Conservation (phyloP, 164 flowering plant genomes). For the Magnolia changhungtana region DNA sequence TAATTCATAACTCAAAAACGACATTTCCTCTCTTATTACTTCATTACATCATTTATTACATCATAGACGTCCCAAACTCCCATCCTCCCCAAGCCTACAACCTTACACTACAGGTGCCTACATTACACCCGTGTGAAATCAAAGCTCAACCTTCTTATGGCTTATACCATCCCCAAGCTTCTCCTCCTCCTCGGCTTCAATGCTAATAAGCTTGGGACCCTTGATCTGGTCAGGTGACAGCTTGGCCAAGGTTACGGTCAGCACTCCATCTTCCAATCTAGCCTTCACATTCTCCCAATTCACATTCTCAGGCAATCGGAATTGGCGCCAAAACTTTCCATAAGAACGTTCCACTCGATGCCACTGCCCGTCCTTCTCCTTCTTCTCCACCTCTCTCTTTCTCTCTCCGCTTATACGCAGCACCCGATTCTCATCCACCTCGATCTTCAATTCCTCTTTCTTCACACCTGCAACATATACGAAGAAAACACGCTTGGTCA, state of each 20-base stretch:
- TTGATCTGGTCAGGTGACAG: conserved; percentile 36
- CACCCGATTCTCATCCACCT: conserved; percentile 11
- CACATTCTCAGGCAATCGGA: conserved; percentile 22
- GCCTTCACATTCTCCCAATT: conserved; percentile 12
- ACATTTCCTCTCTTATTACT: no score
- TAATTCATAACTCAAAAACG: no score
- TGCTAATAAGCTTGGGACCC: conserved; percentile 31
- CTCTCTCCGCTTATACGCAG: conserved; percentile 16
- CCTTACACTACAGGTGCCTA: neutral
- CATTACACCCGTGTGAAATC: neutral
- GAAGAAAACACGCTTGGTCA: neutral
- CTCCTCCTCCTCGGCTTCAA: neutral
- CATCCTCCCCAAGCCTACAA: no score
- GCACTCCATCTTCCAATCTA: conserved; percentile 18
- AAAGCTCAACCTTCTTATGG: conserved; percentile 4
- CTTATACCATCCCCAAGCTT: neutral
- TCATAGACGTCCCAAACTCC: no score
- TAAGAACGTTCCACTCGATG: conserved; percentile 18
- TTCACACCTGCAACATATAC: conserved; percentile 7
- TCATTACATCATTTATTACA: no score
- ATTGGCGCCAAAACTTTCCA: conserved; percentile 26
- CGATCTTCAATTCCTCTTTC: conserved; percentile 14
- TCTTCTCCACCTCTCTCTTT: conserved; percentile 14
- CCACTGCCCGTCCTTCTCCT: conserved; percentile 18
- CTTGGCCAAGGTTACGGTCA: conserved; percentile 8